These are phyloP conservation scores for Solanum gracilifrons DNA, from an alignment of 257 asterid species.

Conservation along the genomic window DNA sequence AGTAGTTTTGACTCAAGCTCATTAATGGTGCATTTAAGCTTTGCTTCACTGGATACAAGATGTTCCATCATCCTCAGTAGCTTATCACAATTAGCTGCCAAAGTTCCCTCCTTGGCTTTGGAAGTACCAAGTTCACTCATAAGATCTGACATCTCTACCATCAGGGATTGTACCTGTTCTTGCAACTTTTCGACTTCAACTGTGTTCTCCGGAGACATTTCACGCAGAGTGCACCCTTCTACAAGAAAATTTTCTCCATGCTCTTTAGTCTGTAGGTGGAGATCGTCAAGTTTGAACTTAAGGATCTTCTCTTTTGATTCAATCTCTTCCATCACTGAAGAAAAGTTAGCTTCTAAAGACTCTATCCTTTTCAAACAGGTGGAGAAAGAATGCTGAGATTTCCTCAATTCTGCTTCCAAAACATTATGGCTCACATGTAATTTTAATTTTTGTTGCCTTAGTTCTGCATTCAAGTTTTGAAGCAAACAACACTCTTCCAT, in stretches of 20 bases:
- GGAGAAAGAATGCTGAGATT: slow-evolving; percentile 7
- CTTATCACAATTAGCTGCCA: slow-evolving; percentile 7
- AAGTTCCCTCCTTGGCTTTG: slow-evolving; percentile 1
- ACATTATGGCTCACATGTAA: slow-evolving; percentile 12
- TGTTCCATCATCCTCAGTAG: slow-evolving; percentile 3
- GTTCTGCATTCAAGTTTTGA: slow-evolving; percentile 21
- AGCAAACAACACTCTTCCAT: slow-evolving; percentile 27
- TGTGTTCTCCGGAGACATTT: background rate
- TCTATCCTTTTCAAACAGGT: slow-evolving; percentile 4
- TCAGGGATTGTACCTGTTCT: background rate
- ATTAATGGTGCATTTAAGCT: slow-evolving; percentile 10
- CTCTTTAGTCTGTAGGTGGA: background rate
- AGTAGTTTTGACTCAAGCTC: slow-evolving; percentile 20
- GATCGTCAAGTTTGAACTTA: background rate
- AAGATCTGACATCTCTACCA: background rate
- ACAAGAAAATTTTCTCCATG: background rate
- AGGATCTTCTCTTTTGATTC: slow-evolving; percentile 5
- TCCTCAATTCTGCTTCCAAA: slow-evolving; percentile 28
- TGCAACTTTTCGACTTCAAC: background rate
- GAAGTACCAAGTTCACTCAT: slow-evolving; percentile 1
- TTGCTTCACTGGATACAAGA: slow-evolving; percentile 10
- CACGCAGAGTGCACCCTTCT: background rate
- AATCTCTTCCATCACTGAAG: slow-evolving; percentile 8
- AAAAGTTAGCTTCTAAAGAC: slow-evolving; percentile 1
- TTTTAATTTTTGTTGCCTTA: slow-evolving; percentile 22